These are phyloP conservation scores for Dactylellina sp. DNA, from an alignment of 2,329 filamentous ascomycete species.

Conservation along the genomic window DNA sequence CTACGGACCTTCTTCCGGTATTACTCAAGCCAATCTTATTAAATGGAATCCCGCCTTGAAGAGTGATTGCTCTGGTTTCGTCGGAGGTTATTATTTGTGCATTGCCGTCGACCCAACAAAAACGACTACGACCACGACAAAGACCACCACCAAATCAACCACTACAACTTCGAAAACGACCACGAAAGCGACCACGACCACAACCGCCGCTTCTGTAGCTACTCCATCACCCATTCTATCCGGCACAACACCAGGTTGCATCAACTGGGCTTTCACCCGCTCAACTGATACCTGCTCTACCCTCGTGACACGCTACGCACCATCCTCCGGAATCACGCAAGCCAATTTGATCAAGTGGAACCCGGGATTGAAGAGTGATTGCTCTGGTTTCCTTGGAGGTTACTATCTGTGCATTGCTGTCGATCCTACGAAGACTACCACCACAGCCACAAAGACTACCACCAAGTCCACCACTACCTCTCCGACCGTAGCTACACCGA, in stretches of 20 bases:
- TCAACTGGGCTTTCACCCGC: neutral
- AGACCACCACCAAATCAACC: neutral
- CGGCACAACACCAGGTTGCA: conserved; percentile 7
- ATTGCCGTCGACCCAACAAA: neutral
- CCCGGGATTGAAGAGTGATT: conserved; percentile 14
- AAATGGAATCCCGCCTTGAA: conserved; percentile 22
- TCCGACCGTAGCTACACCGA: neutral
- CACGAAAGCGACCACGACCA: neutral
- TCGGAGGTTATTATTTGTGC: neutral
- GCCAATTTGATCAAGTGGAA: conserved; percentile 31
- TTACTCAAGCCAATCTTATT: conserved; percentile 21
- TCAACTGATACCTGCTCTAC: conserved; percentile 20
- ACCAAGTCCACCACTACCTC: neutral
- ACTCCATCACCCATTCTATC: conserved; percentile 5
- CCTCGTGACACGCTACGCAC: conserved; percentile 14
- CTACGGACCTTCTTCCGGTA: conserved; percentile 1
- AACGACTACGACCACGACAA: neutral
- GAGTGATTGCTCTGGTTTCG: neutral
- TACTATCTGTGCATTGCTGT: conserved; percentile 20
- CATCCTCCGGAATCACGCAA: conserved; percentile 6
- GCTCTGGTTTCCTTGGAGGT: conserved; percentile 6
- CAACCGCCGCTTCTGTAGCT: neutral
- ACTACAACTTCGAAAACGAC: conserved; percentile 6
- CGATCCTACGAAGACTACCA: conserved; percentile 6
- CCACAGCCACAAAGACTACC: neutral